These are phyloP conservation scores for Mortierella sp. DNA, from an alignment of 371 early-diverging fungal species.

Conservation along the genomic window DNA sequence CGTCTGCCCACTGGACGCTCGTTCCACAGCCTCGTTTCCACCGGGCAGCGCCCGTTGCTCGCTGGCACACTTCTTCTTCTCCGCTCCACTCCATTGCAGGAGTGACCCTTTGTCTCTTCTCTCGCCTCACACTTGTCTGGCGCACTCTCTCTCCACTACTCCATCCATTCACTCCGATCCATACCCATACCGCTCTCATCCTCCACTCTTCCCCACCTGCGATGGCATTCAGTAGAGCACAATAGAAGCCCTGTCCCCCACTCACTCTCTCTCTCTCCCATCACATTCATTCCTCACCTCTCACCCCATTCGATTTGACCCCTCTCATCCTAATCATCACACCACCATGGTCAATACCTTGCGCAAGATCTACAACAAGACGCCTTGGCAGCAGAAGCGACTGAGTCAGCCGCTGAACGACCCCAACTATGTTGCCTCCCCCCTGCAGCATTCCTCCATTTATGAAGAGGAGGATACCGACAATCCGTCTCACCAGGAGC, in stretches of 20 bases:
- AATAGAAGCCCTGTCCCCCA: too few species aligned
- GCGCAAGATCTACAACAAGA: conserved; percentile 35
- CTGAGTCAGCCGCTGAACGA: conserved; percentile 39
- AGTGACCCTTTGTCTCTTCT: conserved; percentile 5
- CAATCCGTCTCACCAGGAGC: neutral
- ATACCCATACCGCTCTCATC: neutral
- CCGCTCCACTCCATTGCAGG: neutral
- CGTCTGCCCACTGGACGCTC: too few species aligned
- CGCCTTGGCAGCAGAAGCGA: conserved; percentile 46
- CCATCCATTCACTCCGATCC: neutral
- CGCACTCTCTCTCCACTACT: neutral
- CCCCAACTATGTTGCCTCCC: conserved; percentile 35
- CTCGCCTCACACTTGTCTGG: neutral
- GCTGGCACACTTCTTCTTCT: conserved; percentile 9
- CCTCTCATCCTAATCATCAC: conserved; percentile 4
- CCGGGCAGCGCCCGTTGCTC: neutral
- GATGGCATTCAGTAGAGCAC: too few species aligned
- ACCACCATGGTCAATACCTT: conserved; percentile 36
- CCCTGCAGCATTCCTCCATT: conserved; percentile 25
- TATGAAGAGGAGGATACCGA: conserved; percentile 16
- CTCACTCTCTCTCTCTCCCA: conserved; percentile 7
- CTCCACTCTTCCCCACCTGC: neutral
- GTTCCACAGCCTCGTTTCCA: too few species aligned
- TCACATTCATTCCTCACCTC: neutral
- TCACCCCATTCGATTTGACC: too few species aligned